phyloP scores from a whole-genome alignment of 306 rosid genomes.

The Vicia villosa region DNA sequence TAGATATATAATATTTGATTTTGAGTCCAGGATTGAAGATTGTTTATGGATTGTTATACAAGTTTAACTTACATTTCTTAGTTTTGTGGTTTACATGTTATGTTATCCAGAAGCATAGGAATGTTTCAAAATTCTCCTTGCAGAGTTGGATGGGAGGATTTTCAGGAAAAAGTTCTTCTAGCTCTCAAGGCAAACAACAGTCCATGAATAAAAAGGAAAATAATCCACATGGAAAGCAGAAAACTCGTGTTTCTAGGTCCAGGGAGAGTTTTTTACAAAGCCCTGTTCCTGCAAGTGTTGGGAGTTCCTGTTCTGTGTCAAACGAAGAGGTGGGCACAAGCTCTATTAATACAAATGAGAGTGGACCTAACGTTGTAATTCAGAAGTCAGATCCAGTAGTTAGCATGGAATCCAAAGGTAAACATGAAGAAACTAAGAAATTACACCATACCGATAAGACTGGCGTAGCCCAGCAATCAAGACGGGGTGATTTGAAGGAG shows the following conservation, averaged over 20 bases:
- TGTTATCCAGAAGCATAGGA: slow-evolving; percentile 80
- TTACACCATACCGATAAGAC: slow-evolving; percentile 45
- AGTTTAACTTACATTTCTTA: slow-evolving; percentile 27
- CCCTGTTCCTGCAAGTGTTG: slow-evolving; percentile 43
- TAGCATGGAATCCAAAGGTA: slow-evolving; percentile 45
- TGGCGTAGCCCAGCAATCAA: slow-evolving; percentile 52
- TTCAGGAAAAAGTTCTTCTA: slow-evolving; percentile 61
- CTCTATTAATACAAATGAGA: slow-evolving; percentile 37
- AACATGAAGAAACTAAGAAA: slow-evolving; percentile 47
- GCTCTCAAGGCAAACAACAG: slow-evolving; percentile 43
- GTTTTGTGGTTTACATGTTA: slow-evolving; percentile 31
- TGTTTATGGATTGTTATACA: slow-evolving; percentile 15
- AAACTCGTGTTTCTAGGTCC: slow-evolving; percentile 50
- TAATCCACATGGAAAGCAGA: slow-evolving; percentile 48
- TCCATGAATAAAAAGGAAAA: slow-evolving; percentile 41
- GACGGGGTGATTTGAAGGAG: slow-evolving; percentile 71
- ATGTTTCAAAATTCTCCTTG: slow-evolving; percentile 76
- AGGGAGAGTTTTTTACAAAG: slow-evolving; percentile 46
- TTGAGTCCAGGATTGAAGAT: slow-evolving; percentile 3
- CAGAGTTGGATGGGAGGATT: slow-evolving; percentile 89
- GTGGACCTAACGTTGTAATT: slow-evolving; percentile 43
- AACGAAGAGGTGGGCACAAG: slow-evolving; percentile 42
- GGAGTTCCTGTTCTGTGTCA: slow-evolving; percentile 44
- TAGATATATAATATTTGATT: slow-evolving; percentile 23
- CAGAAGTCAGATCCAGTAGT: slow-evolving; percentile 43